phyloP scores from a whole-genome alignment of 495 filamentous ascomycete genomes.

The Tuber aestivum region DNA sequence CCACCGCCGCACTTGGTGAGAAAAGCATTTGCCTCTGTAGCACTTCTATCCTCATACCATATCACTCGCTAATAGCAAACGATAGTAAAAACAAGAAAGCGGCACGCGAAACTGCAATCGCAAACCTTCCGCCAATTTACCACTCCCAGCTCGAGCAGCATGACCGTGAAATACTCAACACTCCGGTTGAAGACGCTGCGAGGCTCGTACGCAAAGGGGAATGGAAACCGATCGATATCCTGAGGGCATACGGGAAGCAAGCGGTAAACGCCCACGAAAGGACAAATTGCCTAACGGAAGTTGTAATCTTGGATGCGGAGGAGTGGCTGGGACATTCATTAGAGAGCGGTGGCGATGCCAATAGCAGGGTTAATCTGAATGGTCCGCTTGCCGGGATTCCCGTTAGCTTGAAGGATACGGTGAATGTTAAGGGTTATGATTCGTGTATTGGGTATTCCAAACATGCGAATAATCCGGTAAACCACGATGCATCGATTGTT shows the following conservation, averaged over 20 bases:
- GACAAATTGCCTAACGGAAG: slow-evolving; percentile 88
- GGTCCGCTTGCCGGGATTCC: slow-evolving; percentile 89
- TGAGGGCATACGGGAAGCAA: slow-evolving; percentile 84
- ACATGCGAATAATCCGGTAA: slow-evolving; percentile 59
- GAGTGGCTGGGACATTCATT: slow-evolving; percentile 55
- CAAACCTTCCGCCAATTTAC: slow-evolving; percentile 60
- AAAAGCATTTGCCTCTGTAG: slow-evolving; percentile 1
- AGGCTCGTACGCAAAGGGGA: slow-evolving; percentile 63
- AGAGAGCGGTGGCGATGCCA: not conserved
- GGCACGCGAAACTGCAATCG: slow-evolving; percentile 64
- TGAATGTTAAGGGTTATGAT: slow-evolving; percentile 82
- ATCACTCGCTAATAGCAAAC: not conserved
- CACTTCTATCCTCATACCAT: not conserved
- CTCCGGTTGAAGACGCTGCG: slow-evolving; percentile 72
- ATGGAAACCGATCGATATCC: slow-evolving; percentile 64
- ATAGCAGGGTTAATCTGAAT: slow-evolving; percentile 60
- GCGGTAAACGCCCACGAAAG: slow-evolving; percentile 76
- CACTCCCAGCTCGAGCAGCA: slow-evolving; percentile 54
- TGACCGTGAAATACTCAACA: slow-evolving; percentile 62
- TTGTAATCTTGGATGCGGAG: slow-evolving; percentile 75
- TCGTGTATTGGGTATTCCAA: slow-evolving; percentile 74
- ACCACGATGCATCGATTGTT: slow-evolving; percentile 67
- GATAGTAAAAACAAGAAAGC: slow-evolving; percentile 70
- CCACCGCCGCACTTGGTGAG: slow-evolving; percentile 56
- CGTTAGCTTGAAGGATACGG: slow-evolving; percentile 79